Evolutionary conservation across 139 green algal genomes (phyloP), one percentile per base, ranked within the genome.

Genomic region (Penium margaritaceum): DNA sequence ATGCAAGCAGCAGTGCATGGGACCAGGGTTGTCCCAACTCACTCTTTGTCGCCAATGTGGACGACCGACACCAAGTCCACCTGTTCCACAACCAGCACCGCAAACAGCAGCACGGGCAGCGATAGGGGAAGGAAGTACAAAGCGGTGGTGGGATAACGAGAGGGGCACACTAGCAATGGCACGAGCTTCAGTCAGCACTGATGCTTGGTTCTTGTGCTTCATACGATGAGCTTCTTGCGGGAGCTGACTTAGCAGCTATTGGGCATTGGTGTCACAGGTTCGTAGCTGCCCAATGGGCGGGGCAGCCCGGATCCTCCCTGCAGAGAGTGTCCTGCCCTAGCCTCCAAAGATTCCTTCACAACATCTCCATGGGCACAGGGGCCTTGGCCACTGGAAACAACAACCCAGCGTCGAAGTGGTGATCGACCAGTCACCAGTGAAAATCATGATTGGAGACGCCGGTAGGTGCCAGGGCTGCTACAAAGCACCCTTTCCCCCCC

Each of bases 61-160:
- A 78, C 70, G 24, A 21, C n/a, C 4, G 70, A 24, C 51, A 78
- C 70, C 21, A 78, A 63, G n/a, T 78, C 70, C 36, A 78, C 70
- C 61, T 70, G 35, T 5, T 63, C 30, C 61, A 14, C 53, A 63
- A 29, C 12, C 53, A 63, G 15, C 21, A 63, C 6, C 53, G 12
- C 15, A 19, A 14, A 63, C 12, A 15, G 6, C 9, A 63, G 9
- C 24, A 63, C 6, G 27, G 27, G 15, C 27, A 29, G 6, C 6
- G 14, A 5, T 63, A 63, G n/a, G 14, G 6, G 15, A 29, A 35
- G 6, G 27, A 15, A 63, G 6, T 63, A 17, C 9, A 15, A 35
- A 14, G n/a, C 21, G 53, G 21, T 9, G 27, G 53, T 17, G 14
- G 27, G 53, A 14, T 33, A 14, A 35, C 6, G 53, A 29, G 9